Evolutionary conservation across 164 flowering plant species (phyloP).

Genomic region (Magnolia kwangsiensis): DNA sequence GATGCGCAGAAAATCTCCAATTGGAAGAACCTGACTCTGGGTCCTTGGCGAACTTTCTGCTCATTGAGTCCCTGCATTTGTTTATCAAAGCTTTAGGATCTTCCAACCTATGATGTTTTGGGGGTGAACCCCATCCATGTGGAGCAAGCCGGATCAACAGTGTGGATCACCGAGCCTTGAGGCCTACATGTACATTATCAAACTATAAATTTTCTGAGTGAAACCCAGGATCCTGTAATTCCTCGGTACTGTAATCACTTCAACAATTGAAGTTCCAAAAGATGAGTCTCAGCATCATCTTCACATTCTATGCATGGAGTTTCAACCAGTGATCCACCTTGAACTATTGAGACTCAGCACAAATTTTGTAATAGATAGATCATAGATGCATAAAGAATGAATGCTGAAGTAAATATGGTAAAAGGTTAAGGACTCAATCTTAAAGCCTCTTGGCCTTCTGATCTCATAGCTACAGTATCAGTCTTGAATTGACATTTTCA

Average conservation of each 20-base stretch:
- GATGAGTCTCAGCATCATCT: background rate
- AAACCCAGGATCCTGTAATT: background rate
- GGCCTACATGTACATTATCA: background rate
- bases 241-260: background rate
- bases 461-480: background rate
- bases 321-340: background rate
- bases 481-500: background rate
- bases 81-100: background rate
- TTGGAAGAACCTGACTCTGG: no score
- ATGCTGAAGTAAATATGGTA: no score
- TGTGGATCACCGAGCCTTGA: background rate
- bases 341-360: background rate
- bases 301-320: background rate
- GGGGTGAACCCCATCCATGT: background rate
- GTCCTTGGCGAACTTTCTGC: background rate
- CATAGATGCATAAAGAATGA: background rate
- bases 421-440: background rate
- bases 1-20: no score
- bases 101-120: background rate
- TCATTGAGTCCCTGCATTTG: background rate
- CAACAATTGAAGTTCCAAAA: background rate
- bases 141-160: background rate
- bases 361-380: background rate
- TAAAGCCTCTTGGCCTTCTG: background rate
- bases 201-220: background rate